These are phyloP conservation scores for Zygoascus tannicola DNA, from an alignment of 805 yeast species.

Conservation along the genomic window DNA sequence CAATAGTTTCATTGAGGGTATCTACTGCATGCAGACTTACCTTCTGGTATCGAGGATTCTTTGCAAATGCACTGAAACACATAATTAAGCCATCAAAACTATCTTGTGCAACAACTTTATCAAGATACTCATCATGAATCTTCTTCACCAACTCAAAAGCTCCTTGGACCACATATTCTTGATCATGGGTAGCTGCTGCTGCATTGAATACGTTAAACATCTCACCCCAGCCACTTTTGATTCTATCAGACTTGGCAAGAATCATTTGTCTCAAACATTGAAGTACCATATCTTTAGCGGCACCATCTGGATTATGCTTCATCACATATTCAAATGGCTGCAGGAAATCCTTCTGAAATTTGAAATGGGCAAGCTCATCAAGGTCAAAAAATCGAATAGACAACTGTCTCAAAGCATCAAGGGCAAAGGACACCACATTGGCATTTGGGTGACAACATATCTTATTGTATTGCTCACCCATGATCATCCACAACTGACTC, in stretches of 20 bases:
- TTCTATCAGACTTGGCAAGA: constrained; percentile 57
- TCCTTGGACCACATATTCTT: constrained; percentile 40
- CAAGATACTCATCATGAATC: constrained; percentile 54
- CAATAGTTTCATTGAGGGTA: constrained; percentile 53
- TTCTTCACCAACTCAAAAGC: constrained; percentile 55
- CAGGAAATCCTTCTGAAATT: constrained; percentile 88
- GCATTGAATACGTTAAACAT: constrained; percentile 68
- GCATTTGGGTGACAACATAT: constrained; percentile 75
- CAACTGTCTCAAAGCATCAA: constrained; percentile 88
- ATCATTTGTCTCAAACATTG: constrained; percentile 86
- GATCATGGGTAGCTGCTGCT: constrained; percentile 52
- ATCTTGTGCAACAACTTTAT: constrained; percentile 59
- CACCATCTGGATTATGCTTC: constrained; percentile 51
- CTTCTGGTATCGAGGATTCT: constrained; percentile 75
- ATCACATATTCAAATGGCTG: constrained; percentile 82
- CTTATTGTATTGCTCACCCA: constrained; percentile 80
- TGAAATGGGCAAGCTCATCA: constrained; percentile 91
- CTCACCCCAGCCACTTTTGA: constrained; percentile 92
- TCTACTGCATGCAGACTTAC: constrained; percentile 73
- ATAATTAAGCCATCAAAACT: constrained; percentile 55
- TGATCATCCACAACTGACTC: constrained; percentile 89
- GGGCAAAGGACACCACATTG: constrained; percentile 76
- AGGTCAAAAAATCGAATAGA: constrained; percentile 86
- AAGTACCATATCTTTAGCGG: constrained; percentile 79
- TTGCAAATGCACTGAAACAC: constrained; percentile 72